Evolutionary conservation across 2,329 filamentous ascomycete species (phyloP).

Genomic region (Teratosphaeria gauchensis): DNA sequence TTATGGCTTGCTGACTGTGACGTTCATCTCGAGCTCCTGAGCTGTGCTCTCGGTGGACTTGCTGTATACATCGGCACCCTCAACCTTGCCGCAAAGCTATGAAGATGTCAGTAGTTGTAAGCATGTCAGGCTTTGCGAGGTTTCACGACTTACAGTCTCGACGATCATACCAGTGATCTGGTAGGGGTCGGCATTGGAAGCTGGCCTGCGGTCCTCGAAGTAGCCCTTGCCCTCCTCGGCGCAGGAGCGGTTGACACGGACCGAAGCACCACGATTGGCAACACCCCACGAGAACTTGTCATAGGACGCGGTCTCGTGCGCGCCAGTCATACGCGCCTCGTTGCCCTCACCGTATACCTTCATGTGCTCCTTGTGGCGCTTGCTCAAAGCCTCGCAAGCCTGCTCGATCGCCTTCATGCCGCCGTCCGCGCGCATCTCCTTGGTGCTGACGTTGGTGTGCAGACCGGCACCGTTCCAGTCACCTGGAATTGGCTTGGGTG

Average conservation of each 20-base stretch:
- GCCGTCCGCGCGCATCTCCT: slow-evolving; percentile 78
- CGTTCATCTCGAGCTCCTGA: slow-evolving; percentile 27
- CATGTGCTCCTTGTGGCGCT: slow-evolving; percentile 52
- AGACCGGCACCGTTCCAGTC: slow-evolving; percentile 97
- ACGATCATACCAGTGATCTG: slow-evolving; percentile 74
- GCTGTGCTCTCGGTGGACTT: slow-evolving; percentile 27
- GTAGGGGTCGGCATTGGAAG: slow-evolving; percentile 81
- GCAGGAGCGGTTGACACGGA: slow-evolving; percentile 79
- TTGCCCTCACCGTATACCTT: slow-evolving; percentile 94
- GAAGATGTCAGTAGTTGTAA: neutral
- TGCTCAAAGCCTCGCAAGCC: slow-evolving; percentile 51
- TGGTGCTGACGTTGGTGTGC: slow-evolving; percentile 87
- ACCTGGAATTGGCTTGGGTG: slow-evolving; percentile 90
- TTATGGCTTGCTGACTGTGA: slow-evolving; percentile 24
- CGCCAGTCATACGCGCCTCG: slow-evolving; percentile 82
- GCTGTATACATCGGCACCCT: slow-evolving; percentile 37
- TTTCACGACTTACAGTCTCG: slow-evolving; percentile 44
- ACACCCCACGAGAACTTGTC: slow-evolving; percentile 91
- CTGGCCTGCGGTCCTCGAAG: slow-evolving; percentile 62
- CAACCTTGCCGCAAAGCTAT: slow-evolving; percentile 39
- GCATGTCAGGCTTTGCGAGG: neutral
- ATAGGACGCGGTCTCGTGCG: slow-evolving; percentile 88
- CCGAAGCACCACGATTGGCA: slow-evolving; percentile 88
- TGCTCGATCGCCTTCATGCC: slow-evolving; percentile 90
- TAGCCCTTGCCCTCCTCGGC: slow-evolving; percentile 88